These are phyloP conservation scores for Nakazawaea holstii DNA, from an alignment of 805 yeast species.

Conservation along the genomic window DNA sequence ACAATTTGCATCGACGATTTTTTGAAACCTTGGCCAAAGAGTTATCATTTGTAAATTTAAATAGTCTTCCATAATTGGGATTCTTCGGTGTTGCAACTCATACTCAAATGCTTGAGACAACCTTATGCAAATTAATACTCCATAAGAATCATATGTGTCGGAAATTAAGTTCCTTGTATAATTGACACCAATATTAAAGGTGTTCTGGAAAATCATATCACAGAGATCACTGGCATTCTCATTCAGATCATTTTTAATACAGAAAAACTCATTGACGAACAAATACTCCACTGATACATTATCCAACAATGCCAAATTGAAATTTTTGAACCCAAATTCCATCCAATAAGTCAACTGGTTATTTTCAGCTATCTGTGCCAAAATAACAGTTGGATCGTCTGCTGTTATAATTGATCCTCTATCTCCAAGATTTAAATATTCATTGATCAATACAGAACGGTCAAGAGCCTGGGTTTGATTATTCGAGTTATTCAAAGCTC, in stretches of 20 bases:
- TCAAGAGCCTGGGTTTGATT: background rate
- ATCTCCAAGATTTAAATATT: conserved; percentile 53
- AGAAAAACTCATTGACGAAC: conserved; percentile 69
- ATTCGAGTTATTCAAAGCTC: background rate
- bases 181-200: conserved; percentile 42
- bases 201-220: conserved; percentile 46
- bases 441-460: conserved; percentile 29
- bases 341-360: conserved; percentile 61
- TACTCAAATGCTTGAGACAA: conserved; percentile 59
- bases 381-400: conserved; percentile 59
- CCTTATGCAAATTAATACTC: conserved; percentile 70
- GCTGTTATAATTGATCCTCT: conserved; percentile 53
- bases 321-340: conserved; percentile 69
- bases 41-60: conserved; percentile 57
- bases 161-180: conserved; percentile 37
- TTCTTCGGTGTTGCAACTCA: conserved; percentile 61
- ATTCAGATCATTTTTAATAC: conserved; percentile 35
- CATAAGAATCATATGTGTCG: conserved; percentile 65
- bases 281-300: conserved; percentile 73
- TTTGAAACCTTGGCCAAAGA: conserved; percentile 86
- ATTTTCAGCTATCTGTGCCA: conserved; percentile 81
- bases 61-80: conserved; percentile 69
- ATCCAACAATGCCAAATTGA: conserved; percentile 68
- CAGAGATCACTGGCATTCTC: conserved; percentile 40
- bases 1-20: conserved; percentile 71